These are phyloP conservation scores for Aechmea fasciata DNA, from an alignment of 176 grass and related monocot species.

Conservation along the genomic window DNA sequence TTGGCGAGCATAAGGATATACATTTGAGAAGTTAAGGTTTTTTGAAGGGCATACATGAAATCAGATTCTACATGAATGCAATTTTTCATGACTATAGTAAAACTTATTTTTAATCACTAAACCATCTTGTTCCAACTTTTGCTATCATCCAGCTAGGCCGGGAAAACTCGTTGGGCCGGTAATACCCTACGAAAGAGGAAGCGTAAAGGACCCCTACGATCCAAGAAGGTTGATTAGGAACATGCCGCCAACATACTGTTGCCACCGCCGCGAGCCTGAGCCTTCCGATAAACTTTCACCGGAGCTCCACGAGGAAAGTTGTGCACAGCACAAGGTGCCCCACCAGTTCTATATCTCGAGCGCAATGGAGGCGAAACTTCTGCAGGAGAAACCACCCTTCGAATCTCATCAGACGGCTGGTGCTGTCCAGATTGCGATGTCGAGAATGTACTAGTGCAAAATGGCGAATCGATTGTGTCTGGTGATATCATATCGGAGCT, in stretches of 20 bases:
- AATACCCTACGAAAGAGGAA: slow-evolving; percentile 55
- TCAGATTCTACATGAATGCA: no score
- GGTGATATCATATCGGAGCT: no score
- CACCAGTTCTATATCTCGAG: slow-evolving; percentile 53
- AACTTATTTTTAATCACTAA: background rate
- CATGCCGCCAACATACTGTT: slow-evolving; percentile 49
- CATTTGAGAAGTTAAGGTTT: no score
- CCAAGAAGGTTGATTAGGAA: slow-evolving; percentile 49
- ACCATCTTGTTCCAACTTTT: no score
- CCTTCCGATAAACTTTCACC: slow-evolving; percentile 27
- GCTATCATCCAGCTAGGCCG: slow-evolving; percentile 39
- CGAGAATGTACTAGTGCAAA: slow-evolving; percentile 67
- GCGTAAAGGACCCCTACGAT: slow-evolving; percentile 55
- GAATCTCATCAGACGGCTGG: slow-evolving; percentile 60
- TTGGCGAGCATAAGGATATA: no score
- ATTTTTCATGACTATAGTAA: no score
- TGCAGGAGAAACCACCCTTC: slow-evolving; percentile 40
- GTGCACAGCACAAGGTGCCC: slow-evolving; percentile 38
- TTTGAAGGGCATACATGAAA: no score
- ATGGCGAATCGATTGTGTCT: no score
- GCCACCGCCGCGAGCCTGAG: slow-evolving; percentile 44
- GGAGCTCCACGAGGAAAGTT: slow-evolving; percentile 32
- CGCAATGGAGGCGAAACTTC: slow-evolving; percentile 38
- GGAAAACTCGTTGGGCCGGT: slow-evolving; percentile 70
- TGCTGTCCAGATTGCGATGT: slow-evolving; percentile 51